These are phyloP conservation scores for Phanerochaete carnosa DNA, from an alignment of 768 basidiomycete species.

Conservation along the genomic window DNA sequence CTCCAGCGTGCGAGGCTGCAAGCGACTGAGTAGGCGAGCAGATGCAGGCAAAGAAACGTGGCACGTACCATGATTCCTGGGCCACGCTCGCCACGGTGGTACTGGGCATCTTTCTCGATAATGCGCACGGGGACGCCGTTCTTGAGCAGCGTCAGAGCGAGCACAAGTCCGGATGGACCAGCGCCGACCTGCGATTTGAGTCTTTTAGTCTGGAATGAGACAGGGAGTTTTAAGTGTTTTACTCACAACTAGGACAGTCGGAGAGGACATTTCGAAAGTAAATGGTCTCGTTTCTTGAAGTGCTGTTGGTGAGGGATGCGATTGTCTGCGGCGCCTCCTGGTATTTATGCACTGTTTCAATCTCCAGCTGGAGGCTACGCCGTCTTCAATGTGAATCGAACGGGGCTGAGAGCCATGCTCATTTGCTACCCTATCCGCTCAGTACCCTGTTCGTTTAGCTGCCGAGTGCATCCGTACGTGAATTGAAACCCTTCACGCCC, in stretches of 20 bases:
- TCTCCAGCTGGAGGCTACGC: too few relatives aligned
- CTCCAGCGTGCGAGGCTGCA: slow-evolving; percentile 39
- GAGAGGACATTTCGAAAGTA: neutral
- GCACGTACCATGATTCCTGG: slow-evolving; percentile 1
- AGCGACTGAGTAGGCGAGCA: neutral
- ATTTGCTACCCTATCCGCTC: too few relatives aligned
- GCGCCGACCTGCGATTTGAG: slow-evolving; percentile 9
- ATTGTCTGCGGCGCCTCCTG: too few relatives aligned
- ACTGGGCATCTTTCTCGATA: slow-evolving; percentile 8
- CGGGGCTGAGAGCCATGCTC: too few relatives aligned
- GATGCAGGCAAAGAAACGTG: too few relatives aligned
- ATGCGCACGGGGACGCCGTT: slow-evolving; percentile 14
- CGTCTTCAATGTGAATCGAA: too few relatives aligned
- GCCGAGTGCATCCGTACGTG: too few relatives aligned
- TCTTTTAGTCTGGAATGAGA: neutral
- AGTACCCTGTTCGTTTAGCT: too few relatives aligned
- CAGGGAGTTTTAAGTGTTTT: neutral
- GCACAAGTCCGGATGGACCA: slow-evolving; percentile 11
- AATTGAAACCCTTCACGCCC: too few relatives aligned
- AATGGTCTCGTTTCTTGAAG: too few relatives aligned
- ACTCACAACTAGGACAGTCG: slow-evolving; percentile 5
- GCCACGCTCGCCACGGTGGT: slow-evolving; percentile 6
- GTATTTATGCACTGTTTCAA: too few relatives aligned
- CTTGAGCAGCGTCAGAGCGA: slow-evolving; percentile 9
- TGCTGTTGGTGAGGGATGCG: too few relatives aligned